phyloP scores from a whole-genome alignment of 2,329 filamentous ascomycete species.

The Rhynchosporium agropyri region DNA sequence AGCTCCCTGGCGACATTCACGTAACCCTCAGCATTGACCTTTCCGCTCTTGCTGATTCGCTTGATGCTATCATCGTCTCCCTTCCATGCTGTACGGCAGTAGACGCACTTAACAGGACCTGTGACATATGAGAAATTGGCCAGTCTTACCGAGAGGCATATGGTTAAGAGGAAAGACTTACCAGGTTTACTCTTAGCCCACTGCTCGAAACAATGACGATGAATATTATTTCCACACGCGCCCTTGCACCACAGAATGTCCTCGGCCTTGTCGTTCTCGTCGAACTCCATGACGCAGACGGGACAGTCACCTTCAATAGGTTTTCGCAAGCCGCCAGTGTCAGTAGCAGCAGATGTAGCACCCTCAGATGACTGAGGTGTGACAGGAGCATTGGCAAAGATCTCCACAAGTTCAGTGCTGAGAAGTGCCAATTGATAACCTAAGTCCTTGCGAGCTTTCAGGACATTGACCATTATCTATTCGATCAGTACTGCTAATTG shows the following conservation, averaged over 20 bases:
- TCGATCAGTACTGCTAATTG: neutral
- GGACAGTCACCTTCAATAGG: constrained; percentile 63
- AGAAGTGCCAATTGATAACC: constrained; percentile 63
- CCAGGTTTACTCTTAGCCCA: constrained; percentile 54
- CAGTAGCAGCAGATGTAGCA: constrained; percentile 41
- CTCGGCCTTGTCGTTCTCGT: constrained; percentile 43
- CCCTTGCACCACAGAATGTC: constrained; percentile 60
- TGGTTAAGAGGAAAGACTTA: constrained; percentile 19
- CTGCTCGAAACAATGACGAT: constrained; percentile 55
- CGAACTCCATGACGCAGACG: constrained; percentile 62
- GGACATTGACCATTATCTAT: constrained; percentile 56
- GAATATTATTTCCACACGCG: constrained; percentile 63
- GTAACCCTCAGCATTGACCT: constrained; percentile 56
- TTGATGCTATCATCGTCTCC: constrained; percentile 47
- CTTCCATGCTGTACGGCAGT: constrained; percentile 61
- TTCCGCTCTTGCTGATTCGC: constrained; percentile 49
- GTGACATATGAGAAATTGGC: constrained; percentile 20
- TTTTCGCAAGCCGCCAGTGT: constrained; percentile 55
- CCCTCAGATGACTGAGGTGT: constrained; percentile 47
- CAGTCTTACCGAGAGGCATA: neutral
- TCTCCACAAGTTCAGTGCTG: constrained; percentile 57
- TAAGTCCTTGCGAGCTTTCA: constrained; percentile 58
- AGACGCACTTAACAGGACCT: constrained; percentile 57
- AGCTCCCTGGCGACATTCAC: constrained; percentile 63
- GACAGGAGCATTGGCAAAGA: constrained; percentile 56